Base-by-base conservation (phyloP, 2,329 filamentous ascomycete genomes). In the Tolypocladium pustulatum region DNA sequence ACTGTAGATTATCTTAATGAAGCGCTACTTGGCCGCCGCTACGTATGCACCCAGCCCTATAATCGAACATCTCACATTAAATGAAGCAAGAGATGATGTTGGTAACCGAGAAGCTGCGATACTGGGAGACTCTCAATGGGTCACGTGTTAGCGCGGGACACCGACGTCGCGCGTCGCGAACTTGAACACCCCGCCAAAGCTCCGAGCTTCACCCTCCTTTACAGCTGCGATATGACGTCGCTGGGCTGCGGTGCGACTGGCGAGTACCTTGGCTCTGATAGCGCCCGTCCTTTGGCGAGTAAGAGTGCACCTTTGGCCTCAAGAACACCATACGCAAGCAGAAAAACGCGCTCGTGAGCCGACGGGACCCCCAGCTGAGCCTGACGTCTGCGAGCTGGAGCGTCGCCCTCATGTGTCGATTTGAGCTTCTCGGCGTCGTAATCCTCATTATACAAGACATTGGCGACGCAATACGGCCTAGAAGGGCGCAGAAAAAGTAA, bases 401-500 rank as follows among this genome's bases (percentile, higher is more conserved):
- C n/a, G 13, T 2, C 15, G 46, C 46, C 4, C 46, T n/a, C 46
- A 82, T 82, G 80, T 82, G 80, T 71, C 79, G 80, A 22, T 80
- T 78, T 67, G 80, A 82, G 70, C 75, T 79, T 25, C 64, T 82
- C 34, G 80, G 80, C 34, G 73, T 74, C 51, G 72, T 81, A 43
- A 75, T 82, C 59, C 73, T 82, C 62, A 70, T 76, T 43, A 63
- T 77, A 34, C 76, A 77, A 64, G 72, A 76, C 61, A 72, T 81
- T 57, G 63, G 69, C 62, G 71, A 76, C 65, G 71, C 67, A 38
- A 67, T 77, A 58, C 70, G 67, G 58, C 69, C 71, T 56, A 73
- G 65, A 66, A 73, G 69, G 60, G 65, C 63, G 34, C 62, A 65
- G 57, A 66, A 64, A 37, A 57, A 56, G 69, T 68, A 62, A 10